Conservation (phyloP, 192 early-diverging fungal genomes). For the Umbelopsis sp. region DNA sequence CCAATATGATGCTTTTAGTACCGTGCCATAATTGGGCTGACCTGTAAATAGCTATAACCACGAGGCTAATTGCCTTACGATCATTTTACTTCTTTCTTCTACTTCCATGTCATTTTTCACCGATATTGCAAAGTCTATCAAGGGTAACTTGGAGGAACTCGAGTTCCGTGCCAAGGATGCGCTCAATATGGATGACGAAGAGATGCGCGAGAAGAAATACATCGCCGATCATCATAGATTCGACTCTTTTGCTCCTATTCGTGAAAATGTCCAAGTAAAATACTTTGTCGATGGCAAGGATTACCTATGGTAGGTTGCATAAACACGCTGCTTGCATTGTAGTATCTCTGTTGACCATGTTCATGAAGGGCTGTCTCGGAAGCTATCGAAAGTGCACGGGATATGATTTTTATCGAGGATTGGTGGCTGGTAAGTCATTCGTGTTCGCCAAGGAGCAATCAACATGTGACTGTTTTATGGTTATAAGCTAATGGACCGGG, state of each 20-base stretch:
- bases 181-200: conserved; percentile 45
- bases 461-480: conserved; percentile 9
- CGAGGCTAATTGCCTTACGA: background rate
- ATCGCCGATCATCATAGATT: conserved; percentile 55
- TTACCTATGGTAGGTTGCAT: conserved; percentile 57
- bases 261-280: conserved; percentile 61
- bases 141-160: conserved; percentile 35
- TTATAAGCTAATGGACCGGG: conserved; percentile 5
- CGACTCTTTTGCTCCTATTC: conserved; percentile 76
- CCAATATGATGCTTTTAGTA: background rate
- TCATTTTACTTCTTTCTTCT: background rate
- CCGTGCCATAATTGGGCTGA: background rate
- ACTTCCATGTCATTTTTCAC: conserved; percentile 13
- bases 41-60: background rate
- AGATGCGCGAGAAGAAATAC: conserved; percentile 43
- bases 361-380: conserved; percentile 64
- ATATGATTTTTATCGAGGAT: conserved; percentile 73
- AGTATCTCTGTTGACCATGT: too few relatives aligned
- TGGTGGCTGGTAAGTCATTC: conserved; percentile 75
- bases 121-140: conserved; percentile 25
- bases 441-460: background rate
- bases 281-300: conserved; percentile 81
- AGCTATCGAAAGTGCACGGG: conserved; percentile 68
- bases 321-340: background rate
- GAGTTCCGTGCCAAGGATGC: conserved; percentile 36